These are phyloP conservation scores for Fraxinus sp. DNA, from an alignment of 305 asterid species.

Conservation along the genomic window DNA sequence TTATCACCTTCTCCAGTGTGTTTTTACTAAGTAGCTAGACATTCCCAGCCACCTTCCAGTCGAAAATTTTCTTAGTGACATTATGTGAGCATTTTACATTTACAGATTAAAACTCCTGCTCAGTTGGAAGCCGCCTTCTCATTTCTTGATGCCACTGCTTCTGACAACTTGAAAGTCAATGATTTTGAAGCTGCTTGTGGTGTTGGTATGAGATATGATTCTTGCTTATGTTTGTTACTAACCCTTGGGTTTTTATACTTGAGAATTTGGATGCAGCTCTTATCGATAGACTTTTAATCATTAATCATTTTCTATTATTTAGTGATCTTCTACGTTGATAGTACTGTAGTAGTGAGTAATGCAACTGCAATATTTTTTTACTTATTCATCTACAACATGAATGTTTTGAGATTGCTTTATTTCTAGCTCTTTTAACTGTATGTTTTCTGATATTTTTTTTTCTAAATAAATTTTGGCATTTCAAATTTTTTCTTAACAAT, in stretches of 20 bases:
- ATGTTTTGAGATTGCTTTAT: not conserved
- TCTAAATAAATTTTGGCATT: not conserved
- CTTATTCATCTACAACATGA: not conserved
- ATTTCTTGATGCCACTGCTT: slow-evolving; percentile 56
- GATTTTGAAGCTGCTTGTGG: slow-evolving; percentile 91
- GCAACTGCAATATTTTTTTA: not conserved
- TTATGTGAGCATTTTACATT: not conserved
- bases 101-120: slow-evolving; percentile 80
- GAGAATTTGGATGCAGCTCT: not conserved
- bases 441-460: not conserved
- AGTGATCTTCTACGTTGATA: not conserved
- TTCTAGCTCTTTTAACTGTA: not conserved
- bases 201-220: slow-evolving; percentile 54
- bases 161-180: slow-evolving; percentile 49
- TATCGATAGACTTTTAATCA: not conserved
- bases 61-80: not conserved
- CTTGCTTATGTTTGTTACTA: not conserved
- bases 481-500: not conserved
- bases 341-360: not conserved
- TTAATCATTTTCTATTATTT: not conserved
- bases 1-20: slow-evolving; percentile 1
- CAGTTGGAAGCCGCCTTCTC: slow-evolving; percentile 91
- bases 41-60: not conserved
- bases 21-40: not conserved
- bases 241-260: not conserved